Evolutionary conservation across 179 eudicot genomes (phyloP).

Genomic region (Monotropa hypopitys): DNA sequence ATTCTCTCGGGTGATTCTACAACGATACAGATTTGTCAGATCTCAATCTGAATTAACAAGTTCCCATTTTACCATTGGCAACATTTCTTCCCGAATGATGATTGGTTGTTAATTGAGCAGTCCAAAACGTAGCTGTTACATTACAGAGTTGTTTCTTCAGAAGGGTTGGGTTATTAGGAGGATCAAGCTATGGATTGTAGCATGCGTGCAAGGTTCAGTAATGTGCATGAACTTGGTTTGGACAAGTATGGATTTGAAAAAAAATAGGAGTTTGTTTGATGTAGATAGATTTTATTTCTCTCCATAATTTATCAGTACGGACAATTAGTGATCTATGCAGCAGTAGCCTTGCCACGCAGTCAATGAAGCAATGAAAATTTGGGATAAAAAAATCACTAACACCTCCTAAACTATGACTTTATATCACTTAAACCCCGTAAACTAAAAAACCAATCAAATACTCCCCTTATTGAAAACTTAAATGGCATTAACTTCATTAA

Average conservation of each 20-base stretch:
- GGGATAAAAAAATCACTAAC: too few species aligned
- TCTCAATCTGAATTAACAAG: background rate
- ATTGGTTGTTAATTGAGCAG: background rate
- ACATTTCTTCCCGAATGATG: constrained; percentile 1
- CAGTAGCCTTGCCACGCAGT: too few species aligned
- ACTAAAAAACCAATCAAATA: too few species aligned
- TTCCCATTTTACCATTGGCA: background rate
- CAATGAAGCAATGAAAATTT: too few species aligned
- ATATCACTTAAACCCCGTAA: too few species aligned
- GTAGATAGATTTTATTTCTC: background rate
- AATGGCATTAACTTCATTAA: too few species aligned
- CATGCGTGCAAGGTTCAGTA: background rate
- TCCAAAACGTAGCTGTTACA: background rate
- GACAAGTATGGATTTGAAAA: background rate
- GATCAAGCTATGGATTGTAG: background rate
- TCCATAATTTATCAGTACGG: background rate
- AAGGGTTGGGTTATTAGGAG: background rate
- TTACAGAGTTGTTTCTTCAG: background rate
- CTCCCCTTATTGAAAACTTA: too few species aligned
- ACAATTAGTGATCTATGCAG: too few species aligned
- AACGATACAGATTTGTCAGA: background rate
- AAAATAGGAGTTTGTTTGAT: background rate
- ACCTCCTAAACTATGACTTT: too few species aligned
- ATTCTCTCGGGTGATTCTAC: constrained; percentile 33
- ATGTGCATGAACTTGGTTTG: background rate